Percentiles rank a stretch among this genome's conserved stretches.
phyloP scores from a whole-genome alignment of 1,139 yeast genomes.

The Geotrichum fermentans region DNA sequence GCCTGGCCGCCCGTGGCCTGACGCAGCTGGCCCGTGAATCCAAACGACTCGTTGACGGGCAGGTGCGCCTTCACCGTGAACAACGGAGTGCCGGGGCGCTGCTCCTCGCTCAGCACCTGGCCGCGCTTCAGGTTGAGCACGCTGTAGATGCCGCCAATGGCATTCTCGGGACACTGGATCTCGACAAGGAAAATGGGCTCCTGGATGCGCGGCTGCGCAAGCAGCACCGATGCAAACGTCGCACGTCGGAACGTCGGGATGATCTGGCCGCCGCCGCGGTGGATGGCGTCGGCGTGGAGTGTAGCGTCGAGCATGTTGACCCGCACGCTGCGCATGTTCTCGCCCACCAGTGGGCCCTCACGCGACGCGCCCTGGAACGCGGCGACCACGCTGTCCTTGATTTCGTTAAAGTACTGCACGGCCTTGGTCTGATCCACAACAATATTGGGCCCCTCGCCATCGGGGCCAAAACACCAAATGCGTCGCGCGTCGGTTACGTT shows the following conservation, averaged over 20 bases:
- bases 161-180: slow-evolving; percentile 98
- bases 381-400: slow-evolving; percentile 98
- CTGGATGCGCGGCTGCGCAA: slow-evolving; percentile 98
- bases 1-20: slow-evolving; percentile 99
- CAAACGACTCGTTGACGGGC: slow-evolving; percentile 99
- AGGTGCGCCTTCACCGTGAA: slow-evolving; percentile 98
- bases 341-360: slow-evolving; percentile 99
- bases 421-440: slow-evolving; percentile 99
- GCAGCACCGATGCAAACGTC: slow-evolving; percentile 95
- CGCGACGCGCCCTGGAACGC: slow-evolving; percentile 99
- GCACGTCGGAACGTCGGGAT: slow-evolving; percentile 99
- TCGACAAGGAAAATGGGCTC: slow-evolving; percentile 99
- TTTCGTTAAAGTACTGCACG: slow-evolving; percentile 97
- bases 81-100: slow-evolving; percentile 99
- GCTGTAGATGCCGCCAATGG: slow-evolving; percentile 99
- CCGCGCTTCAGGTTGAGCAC: slow-evolving; percentile 99
- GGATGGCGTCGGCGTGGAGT: slow-evolving; percentile 99
- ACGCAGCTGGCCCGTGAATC: slow-evolving; percentile 99
- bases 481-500: slow-evolving; percentile 99
- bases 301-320: slow-evolving; percentile 98
- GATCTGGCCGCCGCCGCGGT: slow-evolving; percentile 99
- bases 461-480: slow-evolving; percentile 99
- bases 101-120: slow-evolving; percentile 97
- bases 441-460: slow-evolving; percentile 96
- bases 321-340: slow-evolving; percentile 92